Conservation (phyloP, 2,329 filamentous ascomycete species). For the Geosmithia flava region DNA sequence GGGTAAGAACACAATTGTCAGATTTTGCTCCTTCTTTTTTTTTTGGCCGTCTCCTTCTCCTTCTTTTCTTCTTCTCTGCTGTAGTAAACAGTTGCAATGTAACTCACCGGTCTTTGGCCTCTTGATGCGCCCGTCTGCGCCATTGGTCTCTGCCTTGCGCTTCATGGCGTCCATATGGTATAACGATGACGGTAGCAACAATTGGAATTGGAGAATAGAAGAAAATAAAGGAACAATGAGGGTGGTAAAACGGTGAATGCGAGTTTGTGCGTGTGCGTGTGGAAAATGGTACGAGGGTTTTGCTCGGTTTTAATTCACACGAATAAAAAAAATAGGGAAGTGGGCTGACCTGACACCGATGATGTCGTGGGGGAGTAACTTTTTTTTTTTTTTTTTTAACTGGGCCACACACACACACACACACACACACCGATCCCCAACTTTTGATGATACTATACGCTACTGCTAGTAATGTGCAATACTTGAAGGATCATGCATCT, state of each 20-base stretch:
- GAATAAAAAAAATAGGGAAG: not conserved
- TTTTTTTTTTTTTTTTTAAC: too few relatives aligned
- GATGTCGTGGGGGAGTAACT: not conserved
- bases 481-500: too few relatives aligned
- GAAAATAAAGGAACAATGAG: not conserved
- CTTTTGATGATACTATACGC: too few relatives aligned
- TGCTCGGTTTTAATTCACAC: not conserved
- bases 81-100: conserved; percentile 2
- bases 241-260: too few relatives aligned
- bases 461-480: too few relatives aligned
- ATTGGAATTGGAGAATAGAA: not conserved
- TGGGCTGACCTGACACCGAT: not conserved
- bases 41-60: conserved; percentile 3
- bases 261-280: not conserved
- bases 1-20: not conserved
- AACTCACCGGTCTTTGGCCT: conserved; percentile 36
- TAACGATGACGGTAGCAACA: too few relatives aligned
- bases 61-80: not conserved
- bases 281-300: not conserved
- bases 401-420: too few relatives aligned
- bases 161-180: conserved; percentile 29
- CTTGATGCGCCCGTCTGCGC: conserved; percentile 28
- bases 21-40: not conserved
- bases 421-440: too few relatives aligned
- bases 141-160: conserved; percentile 38